Percentiles rank a stretch among this genome's conserved stretches.
These are phyloP conservation scores for Rhinocladiella mackenziei DNA, from an alignment of 2,329 filamentous ascomycete species.

Conservation along the genomic window DNA sequence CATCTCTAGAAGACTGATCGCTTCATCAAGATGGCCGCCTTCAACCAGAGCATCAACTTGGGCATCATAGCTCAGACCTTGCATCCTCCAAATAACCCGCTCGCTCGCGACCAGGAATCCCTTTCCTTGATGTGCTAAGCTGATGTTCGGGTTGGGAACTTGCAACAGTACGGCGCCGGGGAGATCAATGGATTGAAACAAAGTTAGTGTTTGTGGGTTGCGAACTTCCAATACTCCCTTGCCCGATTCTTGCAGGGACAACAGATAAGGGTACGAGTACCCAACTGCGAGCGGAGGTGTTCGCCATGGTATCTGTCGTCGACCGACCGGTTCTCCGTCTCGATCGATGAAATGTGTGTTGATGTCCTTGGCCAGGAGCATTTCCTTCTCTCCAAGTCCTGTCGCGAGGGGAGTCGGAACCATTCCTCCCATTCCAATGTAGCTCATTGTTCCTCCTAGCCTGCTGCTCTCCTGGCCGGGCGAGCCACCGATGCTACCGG, in stretches of 20 bases:
- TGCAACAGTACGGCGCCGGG: constrained; percentile 80
- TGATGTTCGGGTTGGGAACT: constrained; percentile 87
- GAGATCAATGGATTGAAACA: constrained; percentile 79
- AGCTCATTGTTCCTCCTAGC: constrained; percentile 89
- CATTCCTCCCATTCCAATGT: constrained; percentile 90
- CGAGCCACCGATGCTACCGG: constrained; percentile 65
- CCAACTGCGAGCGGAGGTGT: constrained; percentile 84
- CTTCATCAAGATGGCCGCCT: constrained; percentile 75
- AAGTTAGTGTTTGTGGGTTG: constrained; percentile 85
- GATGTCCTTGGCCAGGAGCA: constrained; percentile 94
- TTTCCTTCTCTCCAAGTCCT: constrained; percentile 73
- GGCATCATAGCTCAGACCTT: constrained; percentile 80
- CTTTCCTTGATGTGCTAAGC: constrained; percentile 92
- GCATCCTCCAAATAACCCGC: constrained; percentile 92
- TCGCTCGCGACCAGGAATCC: constrained; percentile 93
- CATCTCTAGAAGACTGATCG: constrained; percentile 81
- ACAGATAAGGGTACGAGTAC: constrained; percentile 93
- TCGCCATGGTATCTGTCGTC: constrained; percentile 88
- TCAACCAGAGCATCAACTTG: constrained; percentile 80
- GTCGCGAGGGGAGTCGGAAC: constrained; percentile 86
- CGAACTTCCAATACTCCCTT: constrained; percentile 86
- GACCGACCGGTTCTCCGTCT: constrained; percentile 74
- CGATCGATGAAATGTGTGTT: constrained; percentile 89
- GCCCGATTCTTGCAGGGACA: constrained; percentile 76
- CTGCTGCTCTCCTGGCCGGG: constrained; percentile 64